Evolutionary conservation across 2,329 filamentous ascomycete genomes (phyloP).

Genomic region (Curvularia sp.): DNA sequence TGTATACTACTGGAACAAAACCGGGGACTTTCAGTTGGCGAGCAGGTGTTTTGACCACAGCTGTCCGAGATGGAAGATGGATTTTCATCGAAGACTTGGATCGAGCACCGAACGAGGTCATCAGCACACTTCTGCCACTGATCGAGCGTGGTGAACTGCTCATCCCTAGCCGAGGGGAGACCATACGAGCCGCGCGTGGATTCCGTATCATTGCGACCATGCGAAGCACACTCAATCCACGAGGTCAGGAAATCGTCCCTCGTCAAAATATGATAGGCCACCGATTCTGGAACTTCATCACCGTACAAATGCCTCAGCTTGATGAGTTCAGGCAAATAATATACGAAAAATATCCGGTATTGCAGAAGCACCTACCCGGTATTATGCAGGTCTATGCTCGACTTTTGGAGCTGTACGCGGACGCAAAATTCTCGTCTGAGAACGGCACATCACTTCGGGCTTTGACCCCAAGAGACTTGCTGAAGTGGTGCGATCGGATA

Average conservation of each 20-base stretch:
- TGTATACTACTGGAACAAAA: constrained; percentile 88
- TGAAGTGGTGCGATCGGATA: constrained; percentile 89
- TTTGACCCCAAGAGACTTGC: constrained; percentile 76
- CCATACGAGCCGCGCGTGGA: constrained; percentile 78
- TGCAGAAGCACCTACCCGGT: constrained; percentile 64
- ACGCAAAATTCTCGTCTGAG: constrained; percentile 58
- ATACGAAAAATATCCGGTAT: constrained; percentile 70
- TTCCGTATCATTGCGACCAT: constrained; percentile 95
- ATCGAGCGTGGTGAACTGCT: constrained; percentile 92
- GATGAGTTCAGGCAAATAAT: constrained; percentile 80
- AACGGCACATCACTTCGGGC: constrained; percentile 66
- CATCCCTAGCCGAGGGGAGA: constrained; percentile 88
- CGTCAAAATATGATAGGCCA: constrained; percentile 76
- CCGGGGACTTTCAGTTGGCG: constrained; percentile 93
- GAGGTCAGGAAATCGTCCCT: constrained; percentile 75
- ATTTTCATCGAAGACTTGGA: constrained; percentile 97
- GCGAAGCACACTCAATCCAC: constrained; percentile 70
- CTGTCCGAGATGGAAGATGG: constrained; percentile 93
- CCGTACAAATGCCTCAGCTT: constrained; percentile 69
- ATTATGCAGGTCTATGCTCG: constrained; percentile 65
- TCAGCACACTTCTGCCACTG: constrained; percentile 89
- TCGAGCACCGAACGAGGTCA: constrained; percentile 90
- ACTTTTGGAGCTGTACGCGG: constrained; percentile 51
- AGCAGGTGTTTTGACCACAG: constrained; percentile 89
- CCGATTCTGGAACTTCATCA: constrained; percentile 84